These are phyloP conservation scores for Pseudonitzschia delicatissima DNA, from an alignment of 108 stramenopile species.

Conservation along the genomic window DNA sequence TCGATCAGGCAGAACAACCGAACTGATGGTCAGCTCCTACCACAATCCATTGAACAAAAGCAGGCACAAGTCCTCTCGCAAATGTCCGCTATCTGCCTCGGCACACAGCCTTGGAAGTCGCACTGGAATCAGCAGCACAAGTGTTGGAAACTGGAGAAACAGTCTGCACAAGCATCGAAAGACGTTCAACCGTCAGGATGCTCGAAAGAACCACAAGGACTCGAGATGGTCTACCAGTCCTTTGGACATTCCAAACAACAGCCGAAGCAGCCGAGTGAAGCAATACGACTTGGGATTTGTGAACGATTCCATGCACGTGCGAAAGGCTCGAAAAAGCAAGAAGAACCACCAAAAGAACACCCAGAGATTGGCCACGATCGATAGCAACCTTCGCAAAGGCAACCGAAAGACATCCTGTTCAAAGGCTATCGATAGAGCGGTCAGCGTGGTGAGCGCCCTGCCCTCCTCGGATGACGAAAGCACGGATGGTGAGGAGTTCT, in stretches of 20 bases:
- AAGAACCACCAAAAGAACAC: no score
- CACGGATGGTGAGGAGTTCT: background rate
- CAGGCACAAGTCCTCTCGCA: background rate
- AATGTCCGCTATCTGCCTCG: background rate
- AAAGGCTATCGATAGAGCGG: background rate
- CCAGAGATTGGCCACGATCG: background rate
- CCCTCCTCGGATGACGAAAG: background rate
- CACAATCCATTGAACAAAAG: background rate
- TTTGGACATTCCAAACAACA: no score
- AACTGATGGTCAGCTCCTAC: background rate
- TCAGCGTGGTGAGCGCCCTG: background rate
- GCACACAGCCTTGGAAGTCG: background rate
- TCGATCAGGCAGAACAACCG: background rate
- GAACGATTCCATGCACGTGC: no score
- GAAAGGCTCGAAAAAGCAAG: no score
- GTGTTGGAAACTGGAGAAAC: background rate
- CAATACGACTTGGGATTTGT: no score
- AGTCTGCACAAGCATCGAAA: background rate
- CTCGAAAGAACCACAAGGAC: no score
- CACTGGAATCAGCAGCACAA: background rate
- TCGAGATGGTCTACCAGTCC: background rate
- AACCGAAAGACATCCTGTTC: background rate
- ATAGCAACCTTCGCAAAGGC: background rate
- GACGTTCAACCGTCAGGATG: background rate
- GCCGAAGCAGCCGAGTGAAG: no score